Evolutionary conservation across 305 asterid genomes (phyloP).

Genomic region (Fraxinus nigra): DNA sequence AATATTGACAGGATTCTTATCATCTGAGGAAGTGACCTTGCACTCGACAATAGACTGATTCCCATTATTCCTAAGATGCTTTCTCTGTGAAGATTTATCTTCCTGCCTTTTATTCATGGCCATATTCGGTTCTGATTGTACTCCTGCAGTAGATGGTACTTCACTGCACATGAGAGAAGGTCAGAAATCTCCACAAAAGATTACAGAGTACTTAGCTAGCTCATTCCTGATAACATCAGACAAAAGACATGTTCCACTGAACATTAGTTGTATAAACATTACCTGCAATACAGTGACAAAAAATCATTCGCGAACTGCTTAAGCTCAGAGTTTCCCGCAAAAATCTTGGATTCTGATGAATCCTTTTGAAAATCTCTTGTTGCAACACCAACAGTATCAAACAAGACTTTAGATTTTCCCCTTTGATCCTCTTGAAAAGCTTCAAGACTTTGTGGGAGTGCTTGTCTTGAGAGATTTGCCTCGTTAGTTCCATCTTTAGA

Average conservation of each 20-base stretch:
- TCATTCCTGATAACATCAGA: neutral
- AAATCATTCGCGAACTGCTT: conserved; percentile 60
- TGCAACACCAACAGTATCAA: conserved; percentile 25
- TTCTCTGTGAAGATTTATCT: conserved; percentile 42
- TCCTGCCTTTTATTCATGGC: conserved; percentile 41
- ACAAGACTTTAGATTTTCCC: conserved; percentile 22
- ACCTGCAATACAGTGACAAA: conserved; percentile 83
- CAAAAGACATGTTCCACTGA: neutral
- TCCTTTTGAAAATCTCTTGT: conserved; percentile 32
- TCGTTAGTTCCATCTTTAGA: conserved; percentile 35
- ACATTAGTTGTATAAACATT: conserved; percentile 11
- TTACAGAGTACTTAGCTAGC: conserved; percentile 16
- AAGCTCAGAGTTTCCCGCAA: conserved; percentile 44
- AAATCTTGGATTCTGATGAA: conserved; percentile 22
- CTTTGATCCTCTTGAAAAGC: conserved; percentile 30
- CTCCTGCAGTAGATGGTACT: conserved; percentile 37
- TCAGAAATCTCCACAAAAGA: conserved; percentile 23
- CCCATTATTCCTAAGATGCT: conserved; percentile 34
- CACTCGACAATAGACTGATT: conserved; percentile 33
- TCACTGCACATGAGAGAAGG: conserved; percentile 39
- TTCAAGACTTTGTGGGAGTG: conserved; percentile 23
- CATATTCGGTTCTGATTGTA: conserved; percentile 36
- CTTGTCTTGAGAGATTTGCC: conserved; percentile 13
- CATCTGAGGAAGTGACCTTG: conserved; percentile 30
- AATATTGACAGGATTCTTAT: conserved; percentile 24